These are phyloP conservation scores for Apiotrichum akiyoshidainum DNA, from an alignment of 1,284 basidiomycete species.

Conservation along the genomic window DNA sequence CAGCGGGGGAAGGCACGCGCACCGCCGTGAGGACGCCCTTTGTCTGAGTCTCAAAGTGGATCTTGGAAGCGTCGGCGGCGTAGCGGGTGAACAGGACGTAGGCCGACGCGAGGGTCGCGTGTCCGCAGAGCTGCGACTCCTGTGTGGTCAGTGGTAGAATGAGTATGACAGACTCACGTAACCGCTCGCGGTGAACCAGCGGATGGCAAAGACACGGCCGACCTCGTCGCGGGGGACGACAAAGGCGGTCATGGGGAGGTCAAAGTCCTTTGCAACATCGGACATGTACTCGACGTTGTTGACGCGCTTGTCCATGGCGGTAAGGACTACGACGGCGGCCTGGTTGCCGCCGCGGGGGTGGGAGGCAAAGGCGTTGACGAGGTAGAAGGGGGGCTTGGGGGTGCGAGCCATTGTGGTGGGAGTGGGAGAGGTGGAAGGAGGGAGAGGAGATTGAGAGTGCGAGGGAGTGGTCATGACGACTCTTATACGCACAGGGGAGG, in stretches of 20 bases:
- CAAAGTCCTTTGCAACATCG: conserved; percentile 30
- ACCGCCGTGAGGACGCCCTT: conserved; percentile 26
- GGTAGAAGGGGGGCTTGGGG: conserved; percentile 23
- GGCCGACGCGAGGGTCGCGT: conserved; percentile 37
- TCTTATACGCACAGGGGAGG: not conserved
- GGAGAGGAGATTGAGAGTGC: not conserved
- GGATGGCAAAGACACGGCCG: conserved; percentile 14
- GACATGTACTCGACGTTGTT: conserved; percentile 28
- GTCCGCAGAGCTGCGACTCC: conserved; percentile 41
- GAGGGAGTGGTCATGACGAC: not conserved
- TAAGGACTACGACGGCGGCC: conserved; percentile 39
- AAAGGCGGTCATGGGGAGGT: conserved; percentile 37
- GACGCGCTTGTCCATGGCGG: conserved; percentile 16
- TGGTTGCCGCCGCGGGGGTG: conserved; percentile 36
- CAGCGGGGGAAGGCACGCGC: not conserved
- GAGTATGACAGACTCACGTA: conserved; percentile 21
- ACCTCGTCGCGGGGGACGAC: conserved; percentile 11
- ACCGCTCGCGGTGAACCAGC: conserved; percentile 36
- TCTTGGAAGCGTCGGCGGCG: conserved; percentile 15
- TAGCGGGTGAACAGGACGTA: conserved; percentile 12
- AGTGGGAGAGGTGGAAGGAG: not conserved
- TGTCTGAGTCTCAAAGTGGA: conserved; percentile 25
- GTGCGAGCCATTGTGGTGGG: conserved; percentile 7
- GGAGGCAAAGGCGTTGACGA: conserved; percentile 38
- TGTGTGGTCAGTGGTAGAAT: conserved; percentile 10